Base-by-base conservation (phyloP, 768 basidiomycete species). In the Phaeotremella skinneri region DNA sequence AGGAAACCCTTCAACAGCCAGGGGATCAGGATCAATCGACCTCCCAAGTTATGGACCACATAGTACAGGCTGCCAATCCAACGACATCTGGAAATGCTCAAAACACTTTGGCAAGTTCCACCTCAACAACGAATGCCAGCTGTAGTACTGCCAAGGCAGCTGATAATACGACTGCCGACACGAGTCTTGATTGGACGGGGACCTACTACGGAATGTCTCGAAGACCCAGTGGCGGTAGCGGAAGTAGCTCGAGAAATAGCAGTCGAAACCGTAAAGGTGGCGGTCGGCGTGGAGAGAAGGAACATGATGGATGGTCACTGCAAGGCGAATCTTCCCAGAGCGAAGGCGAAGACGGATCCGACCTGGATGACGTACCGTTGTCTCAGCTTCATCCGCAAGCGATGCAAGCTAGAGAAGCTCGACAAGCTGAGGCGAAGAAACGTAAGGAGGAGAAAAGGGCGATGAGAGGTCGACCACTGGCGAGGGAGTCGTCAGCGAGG, bases 361-460 rank as follows among this genome's bases (percentile, higher is more conserved):
- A n/a, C n/a, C n/a, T 23, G 4, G 61, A 62, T 39, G 70, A 72
- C 49, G 66, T 70, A 2, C 74, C 74, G 2, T 52, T 76, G 13
- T 68, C 70, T n/a, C 56, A 72, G 48, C 52, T 72, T 2, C 66
- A 74, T 52, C 74, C 74, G 26, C 57, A 64, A 27, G 72, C 72
- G 4, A 52, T 70, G 9, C 61, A 58, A 11, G 63, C 60, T 5
- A 71, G 72, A 60, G 47, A 55, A 17, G 39, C 61, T 31, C 61
- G 45, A 31, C 29, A 58, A 30, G 51, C 56, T 23, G 52, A 56
- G 34, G 47, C 52, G 48, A 37, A 37, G 34, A 37, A 37, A 39
- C 43, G 55, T 29, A 51, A 21, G 42, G 52, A 26, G 16, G 53
- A 34, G 7, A 52, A 51, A 29, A 9, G 43, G 51, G 52, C 55